phyloP scores from a whole-genome alignment of 192 early-diverging fungal species.

The Radiomyces spectabilis region DNA sequence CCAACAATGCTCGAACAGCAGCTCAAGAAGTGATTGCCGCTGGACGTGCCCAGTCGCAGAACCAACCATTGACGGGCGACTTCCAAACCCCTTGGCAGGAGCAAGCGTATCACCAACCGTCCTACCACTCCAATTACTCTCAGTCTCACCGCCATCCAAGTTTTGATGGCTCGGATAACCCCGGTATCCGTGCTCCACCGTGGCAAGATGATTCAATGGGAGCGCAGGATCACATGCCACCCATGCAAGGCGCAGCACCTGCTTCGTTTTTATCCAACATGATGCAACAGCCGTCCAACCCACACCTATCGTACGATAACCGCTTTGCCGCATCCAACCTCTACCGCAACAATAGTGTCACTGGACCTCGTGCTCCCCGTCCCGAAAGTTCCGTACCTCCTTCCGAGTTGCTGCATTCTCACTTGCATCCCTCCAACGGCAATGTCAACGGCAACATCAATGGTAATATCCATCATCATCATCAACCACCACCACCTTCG shows the following conservation, averaged over 20 bases:
- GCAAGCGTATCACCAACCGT: conserved; percentile 1
- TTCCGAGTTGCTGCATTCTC: too few relatives aligned
- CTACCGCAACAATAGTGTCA: too few relatives aligned
- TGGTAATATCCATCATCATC: too few relatives aligned
- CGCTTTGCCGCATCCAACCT: too few relatives aligned
- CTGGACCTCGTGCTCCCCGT: too few relatives aligned
- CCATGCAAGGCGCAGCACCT: not conserved
- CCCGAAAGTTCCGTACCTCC: too few relatives aligned
- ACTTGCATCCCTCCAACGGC: too few relatives aligned
- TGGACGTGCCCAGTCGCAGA: not conserved
- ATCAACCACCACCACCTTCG: too few relatives aligned
- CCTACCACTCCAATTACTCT: not conserved
- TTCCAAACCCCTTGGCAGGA: not conserved
- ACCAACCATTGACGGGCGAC: not conserved
- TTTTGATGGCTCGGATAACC: not conserved
- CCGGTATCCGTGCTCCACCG: conserved; percentile 14
- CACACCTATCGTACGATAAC: too few relatives aligned
- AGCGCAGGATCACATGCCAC: too few relatives aligned
- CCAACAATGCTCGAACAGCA: not conserved
- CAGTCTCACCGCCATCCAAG: not conserved
- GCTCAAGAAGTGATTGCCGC: conserved; percentile 1
- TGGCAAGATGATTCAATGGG: conserved; percentile 3
- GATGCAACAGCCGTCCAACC: not conserved
- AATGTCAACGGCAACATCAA: too few relatives aligned
- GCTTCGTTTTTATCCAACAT: not conserved